Evolutionary conservation across 169 alveolate species (phyloP), one percentile per base, ranked within the genome.

Genomic region (Plasmodium berghei): DNA sequence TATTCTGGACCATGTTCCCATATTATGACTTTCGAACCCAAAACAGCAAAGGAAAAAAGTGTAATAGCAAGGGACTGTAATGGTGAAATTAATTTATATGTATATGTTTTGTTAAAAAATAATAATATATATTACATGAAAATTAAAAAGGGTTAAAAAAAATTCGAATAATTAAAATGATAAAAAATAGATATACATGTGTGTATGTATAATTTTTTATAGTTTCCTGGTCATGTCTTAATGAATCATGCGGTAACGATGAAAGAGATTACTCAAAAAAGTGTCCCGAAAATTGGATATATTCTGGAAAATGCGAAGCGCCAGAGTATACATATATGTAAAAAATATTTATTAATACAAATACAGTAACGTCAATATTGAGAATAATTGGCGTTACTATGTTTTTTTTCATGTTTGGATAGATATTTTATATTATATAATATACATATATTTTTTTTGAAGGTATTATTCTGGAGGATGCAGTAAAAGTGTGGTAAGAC

Each of bases 291-390:
- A 64, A 58, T 64, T 77, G 89, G 89, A 48, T 26, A 3, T 77
- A 77, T 75, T 63, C 74, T 14, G 89, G 89, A 77, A 77, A 49
- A n/a, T 77, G 89, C 59, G 89, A 77, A 69, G 89, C 89, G 0
- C 89, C 89, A 46, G 55, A 64, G 89, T 77, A 77, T 54, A 40
- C 26, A 14, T 14, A 63, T 46, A 63, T 24, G 24, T 34, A 34
- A 3, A 34, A 3, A 34, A 34, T 34, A 34, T 34, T 34, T 34
- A 34, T 34, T 34, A 34, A 34, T 34, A 34, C 42, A 34, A 34
- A 34, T 34, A 34, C 3, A 34, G 42, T 3, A 34, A 4, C 42
- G 5, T 34, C 42, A 5, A 34, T 34, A 5, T 34, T 0, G 40
- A 4, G 40, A 28, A 28, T 28, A 28, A 28, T 28, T 28, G 2